Conservation (phyloP, 352 stramenopile species). For the Phytophthora colocasiae region DNA sequence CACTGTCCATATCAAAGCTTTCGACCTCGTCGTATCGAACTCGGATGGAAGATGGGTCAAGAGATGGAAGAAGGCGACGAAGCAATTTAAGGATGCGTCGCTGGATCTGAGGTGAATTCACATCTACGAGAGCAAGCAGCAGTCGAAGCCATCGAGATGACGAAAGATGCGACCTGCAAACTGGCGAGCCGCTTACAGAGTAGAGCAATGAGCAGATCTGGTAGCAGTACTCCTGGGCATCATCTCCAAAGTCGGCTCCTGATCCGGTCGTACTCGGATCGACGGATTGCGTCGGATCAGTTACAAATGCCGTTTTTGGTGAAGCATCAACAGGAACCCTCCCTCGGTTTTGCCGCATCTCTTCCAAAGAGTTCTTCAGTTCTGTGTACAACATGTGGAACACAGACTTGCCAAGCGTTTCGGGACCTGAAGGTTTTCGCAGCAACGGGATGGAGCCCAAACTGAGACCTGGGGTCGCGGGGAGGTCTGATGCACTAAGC, state of each 20-base stretch:
- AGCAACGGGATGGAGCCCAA: conserved; percentile 80
- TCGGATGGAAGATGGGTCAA: conserved; percentile 71
- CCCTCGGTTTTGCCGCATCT: conserved; percentile 55
- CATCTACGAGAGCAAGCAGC: conserved; percentile 79
- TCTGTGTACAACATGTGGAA: conserved; percentile 93
- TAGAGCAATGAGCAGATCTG: conserved; percentile 90
- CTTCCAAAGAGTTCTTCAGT: conserved; percentile 86
- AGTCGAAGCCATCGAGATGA: conserved; percentile 85
- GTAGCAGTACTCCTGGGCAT: conserved; percentile 90
- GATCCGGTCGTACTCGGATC: conserved; percentile 48
- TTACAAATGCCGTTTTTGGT: conserved; percentile 32
- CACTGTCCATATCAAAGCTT: conserved; percentile 83
- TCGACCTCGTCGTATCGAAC: conserved; percentile 74
- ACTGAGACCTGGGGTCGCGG: conserved; percentile 49
- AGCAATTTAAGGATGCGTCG: conserved; percentile 86
- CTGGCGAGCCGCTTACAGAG: conserved; percentile 85
- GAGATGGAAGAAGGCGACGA: conserved; percentile 73
- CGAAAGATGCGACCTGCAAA: conserved; percentile 85
- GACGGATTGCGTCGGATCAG: conserved; percentile 49
- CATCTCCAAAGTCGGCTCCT: conserved; percentile 47
- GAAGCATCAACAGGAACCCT: conserved; percentile 21
- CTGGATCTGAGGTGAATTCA: conserved; percentile 79
- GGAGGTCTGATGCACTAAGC: conserved; percentile 58
- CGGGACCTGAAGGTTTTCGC: conserved; percentile 84
- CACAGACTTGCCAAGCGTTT: conserved; percentile 90